Conservation (phyloP, 2,329 filamentous ascomycete species). For the Colletotrichum falcatum region DNA sequence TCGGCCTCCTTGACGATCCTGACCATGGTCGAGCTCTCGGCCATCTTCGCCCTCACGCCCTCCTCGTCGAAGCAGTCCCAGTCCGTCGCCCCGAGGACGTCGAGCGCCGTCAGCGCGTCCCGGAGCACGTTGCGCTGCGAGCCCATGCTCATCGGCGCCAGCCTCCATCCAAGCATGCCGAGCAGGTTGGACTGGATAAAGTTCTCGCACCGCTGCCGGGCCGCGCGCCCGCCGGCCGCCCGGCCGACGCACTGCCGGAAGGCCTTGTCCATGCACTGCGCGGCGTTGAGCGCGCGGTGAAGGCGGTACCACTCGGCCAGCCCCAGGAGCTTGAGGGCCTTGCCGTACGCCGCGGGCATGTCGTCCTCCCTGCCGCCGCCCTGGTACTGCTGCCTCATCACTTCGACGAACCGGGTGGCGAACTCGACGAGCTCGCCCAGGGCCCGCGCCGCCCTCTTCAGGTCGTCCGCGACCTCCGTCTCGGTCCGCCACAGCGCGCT, state of each 20-base stretch:
- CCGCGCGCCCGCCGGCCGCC: background rate
- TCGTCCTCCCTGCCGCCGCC: background rate
- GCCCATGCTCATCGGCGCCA: conserved; percentile 5
- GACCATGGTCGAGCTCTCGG: background rate
- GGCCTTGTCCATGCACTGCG: conserved; percentile 13
- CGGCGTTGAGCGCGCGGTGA: conserved; percentile 30
- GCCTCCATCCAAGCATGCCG: conserved; percentile 26
- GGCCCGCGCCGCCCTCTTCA: background rate
- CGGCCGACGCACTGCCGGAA: background rate
- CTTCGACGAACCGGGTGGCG: conserved; percentile 18
- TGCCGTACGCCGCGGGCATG: conserved; percentile 1
- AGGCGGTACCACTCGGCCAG: conserved; percentile 22
- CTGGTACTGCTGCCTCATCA: conserved; percentile 6
- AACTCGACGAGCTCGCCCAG: conserved; percentile 1
- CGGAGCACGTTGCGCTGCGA: conserved; percentile 11
- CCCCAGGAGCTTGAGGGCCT: conserved; percentile 7
- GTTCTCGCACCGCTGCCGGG: background rate
- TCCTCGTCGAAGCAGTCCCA: conserved; percentile 3
- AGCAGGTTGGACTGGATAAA: conserved; percentile 11
- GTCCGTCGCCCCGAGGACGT: conserved; percentile 7
- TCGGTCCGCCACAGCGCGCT: background rate
- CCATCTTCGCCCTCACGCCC: conserved; percentile 12
- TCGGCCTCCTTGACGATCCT: conserved; percentile 10
- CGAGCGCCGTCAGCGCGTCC: background rate
- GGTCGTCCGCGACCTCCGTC: background rate